phyloP scores from a whole-genome alignment of 805 yeast genomes.

The Wickerhamiella qilinensis region DNA sequence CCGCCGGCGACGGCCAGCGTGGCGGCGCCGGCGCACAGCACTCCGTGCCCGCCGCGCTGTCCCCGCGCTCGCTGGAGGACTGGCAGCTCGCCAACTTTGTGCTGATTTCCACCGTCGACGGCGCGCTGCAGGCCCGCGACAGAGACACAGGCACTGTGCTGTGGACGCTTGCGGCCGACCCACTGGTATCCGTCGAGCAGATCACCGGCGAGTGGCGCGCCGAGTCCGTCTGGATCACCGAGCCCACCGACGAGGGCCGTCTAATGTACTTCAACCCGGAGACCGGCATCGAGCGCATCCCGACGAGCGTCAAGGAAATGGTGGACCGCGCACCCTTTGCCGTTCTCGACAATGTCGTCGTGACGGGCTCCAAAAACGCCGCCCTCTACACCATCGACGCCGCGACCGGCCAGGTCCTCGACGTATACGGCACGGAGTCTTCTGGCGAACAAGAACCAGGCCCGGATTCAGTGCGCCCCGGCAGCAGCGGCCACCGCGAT shows the following conservation, averaged over 20 bases:
- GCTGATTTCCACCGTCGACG: constrained; percentile 70
- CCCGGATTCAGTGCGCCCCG: neutral
- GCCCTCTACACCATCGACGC: constrained; percentile 61
- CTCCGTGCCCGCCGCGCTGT: neutral
- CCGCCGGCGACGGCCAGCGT: no score
- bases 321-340: constrained; percentile 79
- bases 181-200: constrained; percentile 32
- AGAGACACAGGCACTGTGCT: constrained; percentile 55
- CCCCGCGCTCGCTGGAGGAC: constrained; percentile 24
- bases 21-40: no score
- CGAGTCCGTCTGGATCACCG: constrained; percentile 54
- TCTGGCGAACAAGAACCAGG: constrained; percentile 6
- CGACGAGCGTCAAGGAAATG: constrained; percentile 61
- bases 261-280: constrained; percentile 64
- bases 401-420: constrained; percentile 53
- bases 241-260: constrained; percentile 74
- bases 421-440: constrained; percentile 46
- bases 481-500: neutral
- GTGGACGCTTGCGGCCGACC: constrained; percentile 60
- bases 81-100: constrained; percentile 42
- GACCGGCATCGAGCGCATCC: constrained; percentile 63
- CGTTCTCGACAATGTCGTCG: constrained; percentile 56
- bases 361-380: constrained; percentile 71
- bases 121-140: constrained; percentile 66
- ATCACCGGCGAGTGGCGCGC: constrained; percentile 5